A percentile compares a stretch with the other conserved stretches of the same genome.
Evolutionary conservation across 2,329 filamentous ascomycete species (phyloP).

Genomic region (Colletotrichum liriopes): DNA sequence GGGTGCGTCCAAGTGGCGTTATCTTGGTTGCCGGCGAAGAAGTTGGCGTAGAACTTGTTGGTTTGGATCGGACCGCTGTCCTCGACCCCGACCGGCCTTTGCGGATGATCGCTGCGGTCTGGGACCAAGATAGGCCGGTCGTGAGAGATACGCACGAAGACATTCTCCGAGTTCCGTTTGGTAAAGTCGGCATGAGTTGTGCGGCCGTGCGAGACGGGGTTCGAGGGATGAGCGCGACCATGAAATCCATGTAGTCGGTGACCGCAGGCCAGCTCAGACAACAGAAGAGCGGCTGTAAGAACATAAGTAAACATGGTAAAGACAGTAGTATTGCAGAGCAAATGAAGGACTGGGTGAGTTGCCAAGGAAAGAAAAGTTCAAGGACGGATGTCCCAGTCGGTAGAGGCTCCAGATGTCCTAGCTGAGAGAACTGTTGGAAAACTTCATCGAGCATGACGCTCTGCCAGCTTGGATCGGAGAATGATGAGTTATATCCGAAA

Average conservation of each 20-base stretch:
- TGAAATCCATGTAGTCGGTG: not conserved
- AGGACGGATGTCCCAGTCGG: not conserved
- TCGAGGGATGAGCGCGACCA: too few relatives aligned
- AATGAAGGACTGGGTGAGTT: too few relatives aligned
- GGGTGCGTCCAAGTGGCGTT: constrained; percentile 78
- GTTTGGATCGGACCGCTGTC: constrained; percentile 66
- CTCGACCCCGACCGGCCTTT: constrained; percentile 27
- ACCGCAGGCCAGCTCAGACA: not conserved
- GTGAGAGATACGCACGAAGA: constrained; percentile 26
- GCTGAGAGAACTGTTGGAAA: too few relatives aligned
- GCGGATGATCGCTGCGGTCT: constrained; percentile 27
- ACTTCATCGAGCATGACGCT: too few relatives aligned
- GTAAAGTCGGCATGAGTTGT: not conserved
- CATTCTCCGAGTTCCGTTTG: not conserved
- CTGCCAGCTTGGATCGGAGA: not conserved
- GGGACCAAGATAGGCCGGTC: constrained; percentile 28
- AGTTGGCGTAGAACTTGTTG: constrained; percentile 81
- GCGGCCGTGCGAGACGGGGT: too few relatives aligned
- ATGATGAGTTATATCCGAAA: too few relatives aligned
- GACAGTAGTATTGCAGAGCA: not conserved
- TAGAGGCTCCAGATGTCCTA: not conserved
- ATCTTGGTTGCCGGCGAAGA: constrained; percentile 78
- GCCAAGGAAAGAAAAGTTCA: not conserved
- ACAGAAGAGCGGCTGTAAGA: not conserved
- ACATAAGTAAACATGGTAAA: not conserved